Percentiles rank a stretch among this genome's conserved stretches.
Conservation (phyloP, 2,329 filamentous ascomycete species). For the Ophiosphaerella narmari region DNA sequence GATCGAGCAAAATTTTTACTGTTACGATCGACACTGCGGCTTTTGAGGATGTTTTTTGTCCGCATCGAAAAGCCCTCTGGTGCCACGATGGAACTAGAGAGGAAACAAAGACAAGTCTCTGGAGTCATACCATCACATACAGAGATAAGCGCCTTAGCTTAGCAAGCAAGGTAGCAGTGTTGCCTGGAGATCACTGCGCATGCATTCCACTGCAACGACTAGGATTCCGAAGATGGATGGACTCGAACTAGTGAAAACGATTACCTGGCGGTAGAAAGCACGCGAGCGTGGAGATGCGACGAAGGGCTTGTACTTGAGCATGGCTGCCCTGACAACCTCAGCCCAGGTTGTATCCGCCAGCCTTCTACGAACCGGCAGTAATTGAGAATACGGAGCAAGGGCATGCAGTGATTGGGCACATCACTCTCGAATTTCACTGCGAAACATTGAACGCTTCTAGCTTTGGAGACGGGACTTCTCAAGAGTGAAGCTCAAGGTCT, state of each 20-base stretch:
- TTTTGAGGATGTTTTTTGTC: conserved; percentile 98
- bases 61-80: conserved; percentile 70
- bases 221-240: conserved; percentile 25
- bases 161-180: conserved; percentile 16
- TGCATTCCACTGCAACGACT: conserved; percentile 29
- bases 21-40: conserved; percentile 62
- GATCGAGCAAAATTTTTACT: conserved; percentile 26
- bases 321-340: conserved; percentile 13
- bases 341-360: conserved; percentile 6
- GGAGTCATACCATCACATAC: conserved; percentile 80
- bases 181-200: conserved; percentile 16
- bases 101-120: conserved; percentile 95
- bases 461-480: conserved; percentile 42
- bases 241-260: conserved; percentile 18
- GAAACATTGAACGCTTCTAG: conserved; percentile 12
- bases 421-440: conserved; percentile 8
- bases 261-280: conserved; percentile 11
- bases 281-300: background rate
- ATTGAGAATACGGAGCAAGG: conserved; percentile 9
- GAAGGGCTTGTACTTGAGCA: conserved; percentile 22
- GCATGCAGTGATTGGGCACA: conserved; percentile 16
- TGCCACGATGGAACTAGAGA: conserved; percentile 59
- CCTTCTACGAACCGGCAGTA: conserved; percentile 19
- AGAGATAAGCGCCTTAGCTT: conserved; percentile 61
- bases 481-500: conserved; percentile 49